Conservation (phyloP, 768 basidiomycete genomes). For the Kwoniella dejecticola region DNA sequence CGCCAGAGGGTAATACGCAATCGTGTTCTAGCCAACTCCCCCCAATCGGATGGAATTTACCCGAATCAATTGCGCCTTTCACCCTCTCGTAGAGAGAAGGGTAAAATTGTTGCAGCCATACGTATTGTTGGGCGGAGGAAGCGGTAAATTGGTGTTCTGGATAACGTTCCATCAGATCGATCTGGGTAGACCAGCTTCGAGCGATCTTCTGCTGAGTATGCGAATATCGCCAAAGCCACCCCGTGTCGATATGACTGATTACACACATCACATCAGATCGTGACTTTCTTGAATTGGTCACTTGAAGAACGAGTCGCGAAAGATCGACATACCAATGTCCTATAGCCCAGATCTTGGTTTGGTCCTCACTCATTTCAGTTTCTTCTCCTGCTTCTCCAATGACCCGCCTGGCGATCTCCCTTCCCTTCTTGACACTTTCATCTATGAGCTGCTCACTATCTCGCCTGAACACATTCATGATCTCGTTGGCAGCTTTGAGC, state of each 20-base stretch:
- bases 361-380: background rate
- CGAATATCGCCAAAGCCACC: slow-evolving; percentile 88
- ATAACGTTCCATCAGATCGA: slow-evolving; percentile 92
- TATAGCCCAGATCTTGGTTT: slow-evolving; percentile 74
- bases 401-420: slow-evolving; percentile 62
- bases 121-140: slow-evolving; percentile 67
- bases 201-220: slow-evolving; percentile 96
- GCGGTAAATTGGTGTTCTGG: slow-evolving; percentile 84
- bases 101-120: slow-evolving; percentile 88
- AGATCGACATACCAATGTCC: slow-evolving; percentile 57
- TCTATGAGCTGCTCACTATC: background rate
- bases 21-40: slow-evolving; percentile 75
- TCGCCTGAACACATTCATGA: slow-evolving; percentile 78
- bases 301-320: background rate
- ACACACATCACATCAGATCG: too few species aligned
- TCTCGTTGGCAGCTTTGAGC: slow-evolving; percentile 57
- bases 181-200: slow-evolving; percentile 91
- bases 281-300: background rate
- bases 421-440: background rate
- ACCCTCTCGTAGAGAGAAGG: slow-evolving; percentile 77
- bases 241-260: slow-evolving; percentile 70
- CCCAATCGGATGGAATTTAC: slow-evolving; percentile 76
- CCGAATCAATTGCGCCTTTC: slow-evolving; percentile 68
- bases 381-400: slow-evolving; percentile 60
- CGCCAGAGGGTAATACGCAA: slow-evolving; percentile 87